Base-by-base conservation (phyloP, 2,329 filamentous ascomycete species). In the Aspergillus fumigatiaffinis region DNA sequence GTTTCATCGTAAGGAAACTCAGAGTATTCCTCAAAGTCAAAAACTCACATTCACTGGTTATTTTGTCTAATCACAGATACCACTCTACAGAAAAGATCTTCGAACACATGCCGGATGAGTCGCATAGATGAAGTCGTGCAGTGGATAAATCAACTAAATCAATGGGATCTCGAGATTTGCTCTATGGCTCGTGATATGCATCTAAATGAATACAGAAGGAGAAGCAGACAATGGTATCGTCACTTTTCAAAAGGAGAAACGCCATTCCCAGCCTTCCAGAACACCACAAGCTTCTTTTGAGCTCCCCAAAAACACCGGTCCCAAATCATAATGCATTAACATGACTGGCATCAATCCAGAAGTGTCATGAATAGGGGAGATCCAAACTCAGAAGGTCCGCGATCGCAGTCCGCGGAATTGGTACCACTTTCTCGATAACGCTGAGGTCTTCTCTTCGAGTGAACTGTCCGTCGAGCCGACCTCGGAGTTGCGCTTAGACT, bases 371-470 rank as follows among this genome's bases (percentile, higher is more conserved):
- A 28, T 59, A 29, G 20, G 52, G 38, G 3, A 5, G 50, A 26
- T 32, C 7, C 9, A 50, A 17, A 7, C 9, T 58, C 56, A 64
- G 29, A 60, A 58, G 9, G 59, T 58, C 20, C 63, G 68, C 51
- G 67, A 66, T 52, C 66, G 63, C 47, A 69, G 26, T 5, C 62
- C 60, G 35, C 63, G 65, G 60, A 68, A 65, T 55, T 69, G 68
- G 59, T 69, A 72, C 70, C 70, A 72, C 51, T 60, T 60, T 44
- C 68, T 67, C 57, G 66, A 51, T 57, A 60, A 20, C 58, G 60
- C 54, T 10, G 68, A 35, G 3, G 65, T 62, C 35, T 60, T 53
- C 53, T 72, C 70, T 59, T 71, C 66, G 51, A 66, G 61, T 9
- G 57, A 38, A 29, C 54, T 56, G 26, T 38, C 46, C 29, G 54